A percentile compares a stretch with the other conserved stretches of the same genome.
Conservation (phyloP, 2,329 filamentous ascomycete genomes). For the Venturia pyrina region DNA sequence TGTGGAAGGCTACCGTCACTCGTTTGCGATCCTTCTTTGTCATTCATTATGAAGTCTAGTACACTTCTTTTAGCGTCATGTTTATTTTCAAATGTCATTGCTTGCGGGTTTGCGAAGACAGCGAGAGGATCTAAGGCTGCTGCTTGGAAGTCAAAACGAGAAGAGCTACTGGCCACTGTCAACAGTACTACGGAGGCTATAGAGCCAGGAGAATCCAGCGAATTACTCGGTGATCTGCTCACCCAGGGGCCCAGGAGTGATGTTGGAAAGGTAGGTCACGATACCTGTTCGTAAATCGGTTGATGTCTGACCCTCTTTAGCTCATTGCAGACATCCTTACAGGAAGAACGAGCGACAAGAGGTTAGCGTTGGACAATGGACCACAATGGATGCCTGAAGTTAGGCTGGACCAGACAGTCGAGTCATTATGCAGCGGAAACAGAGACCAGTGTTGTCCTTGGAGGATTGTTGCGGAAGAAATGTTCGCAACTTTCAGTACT, state of each 20-base stretch:
- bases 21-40: neutral
- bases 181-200: slow-evolving; percentile 11
- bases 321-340: slow-evolving; percentile 22
- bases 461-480: slow-evolving; percentile 23
- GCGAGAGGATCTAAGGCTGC: neutral
- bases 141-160: neutral
- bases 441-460: slow-evolving; percentile 26
- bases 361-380: slow-evolving; percentile 17
- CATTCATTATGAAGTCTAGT: neutral
- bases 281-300: neutral
- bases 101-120: neutral
- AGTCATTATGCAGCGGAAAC: slow-evolving; percentile 16
- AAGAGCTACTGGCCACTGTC: neutral
- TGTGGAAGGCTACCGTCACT: neutral
- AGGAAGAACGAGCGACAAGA: slow-evolving; percentile 17
- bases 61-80: neutral
- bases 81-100: neutral
- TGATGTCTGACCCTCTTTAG: slow-evolving; percentile 8
- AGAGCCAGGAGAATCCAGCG: slow-evolving; percentile 20
- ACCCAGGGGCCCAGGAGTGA: slow-evolving; percentile 19
- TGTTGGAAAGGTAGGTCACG: slow-evolving; percentile 11
- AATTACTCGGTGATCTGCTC: slow-evolving; percentile 26
- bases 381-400: slow-evolving; percentile 3
- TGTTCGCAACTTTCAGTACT: slow-evolving; percentile 21
- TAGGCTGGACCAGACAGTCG: no score